These are phyloP conservation scores for Neofusicoccum parvum DNA, from an alignment of 2,329 filamentous ascomycete genomes.

Conservation along the genomic window DNA sequence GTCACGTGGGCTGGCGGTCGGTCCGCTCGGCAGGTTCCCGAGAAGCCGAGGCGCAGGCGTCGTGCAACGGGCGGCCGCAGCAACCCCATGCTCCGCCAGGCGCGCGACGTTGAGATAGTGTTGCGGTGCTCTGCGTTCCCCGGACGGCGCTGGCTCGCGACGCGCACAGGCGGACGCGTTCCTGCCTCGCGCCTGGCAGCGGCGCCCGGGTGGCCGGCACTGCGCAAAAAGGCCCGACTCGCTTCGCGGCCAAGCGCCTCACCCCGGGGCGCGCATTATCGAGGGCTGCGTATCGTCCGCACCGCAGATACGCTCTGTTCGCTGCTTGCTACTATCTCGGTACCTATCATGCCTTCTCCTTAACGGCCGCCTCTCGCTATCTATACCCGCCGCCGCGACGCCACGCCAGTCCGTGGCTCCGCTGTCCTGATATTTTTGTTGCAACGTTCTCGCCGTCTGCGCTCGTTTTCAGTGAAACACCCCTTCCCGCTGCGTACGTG, in stretches of 20 bases:
- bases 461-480: slow-evolving; percentile 9
- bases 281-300: background rate
- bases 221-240: slow-evolving; percentile 2
- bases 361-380: background rate
- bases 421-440: background rate
- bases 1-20: slow-evolving; percentile 1
- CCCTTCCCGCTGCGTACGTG: background rate
- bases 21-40: slow-evolving; percentile 6
- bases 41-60: background rate
- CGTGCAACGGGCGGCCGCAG: background rate
- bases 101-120: background rate
- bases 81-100: background rate
- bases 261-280: background rate
- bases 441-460: background rate
- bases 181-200: too few species aligned
- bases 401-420: background rate
- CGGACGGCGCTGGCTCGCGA: background rate
- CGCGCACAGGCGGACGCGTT: background rate
- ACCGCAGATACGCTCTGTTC: slow-evolving; percentile 10
- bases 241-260: background rate
- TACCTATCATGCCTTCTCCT: slow-evolving; percentile 1
- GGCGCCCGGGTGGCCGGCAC: background rate
- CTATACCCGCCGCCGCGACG: background rate
- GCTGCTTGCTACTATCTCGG: background rate
- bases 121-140: background rate